Evolutionary conservation across 768 basidiomycete species (phyloP), one percentile per base, ranked within the genome.

Genomic region (Lentinula raphanica): DNA sequence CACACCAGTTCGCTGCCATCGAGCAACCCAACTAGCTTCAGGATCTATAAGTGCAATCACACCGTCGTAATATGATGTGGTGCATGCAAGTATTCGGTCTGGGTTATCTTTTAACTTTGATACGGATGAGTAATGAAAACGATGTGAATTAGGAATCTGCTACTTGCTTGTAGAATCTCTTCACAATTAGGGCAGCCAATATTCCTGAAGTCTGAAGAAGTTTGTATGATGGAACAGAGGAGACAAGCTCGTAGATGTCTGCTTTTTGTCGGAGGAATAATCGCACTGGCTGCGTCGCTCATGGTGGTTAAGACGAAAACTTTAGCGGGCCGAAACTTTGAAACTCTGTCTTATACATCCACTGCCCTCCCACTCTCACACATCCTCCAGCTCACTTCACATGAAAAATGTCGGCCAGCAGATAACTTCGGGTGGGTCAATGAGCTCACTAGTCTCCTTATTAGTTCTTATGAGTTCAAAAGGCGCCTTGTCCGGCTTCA

Each of bases 131-230:
- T 48, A 25, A 38, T 35, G 32, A 27, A 35, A 17, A n/a, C 11
- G 2, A 15, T 36, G 31, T 21, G 32, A n/a, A 5, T 27, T 23
- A 3, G 13, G 44, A 29, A 23, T 28, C 5, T 49, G n/a, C n/a
- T 31, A 31, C 56, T 59, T n/a, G 95, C 96, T 79, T 94, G 89
- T 70, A 98, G 82, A 63, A 95, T 79, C 68, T 96, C 92, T 65
- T 98, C 96, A 68, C 97, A 99, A 70, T 99, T 99, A 44, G 96
- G 96, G 69, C 97, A 99, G 5, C 97, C 97, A 21, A 77, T 74
- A 64, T 83, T 86, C 42, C 87, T 77, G 69, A 98, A 99, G 63
- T 98, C 96, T 39, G 77, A 75, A 0, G 92, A 85, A 0, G 86
- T 77, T 66, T 93, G 93, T 19, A 98, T 84, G 60, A 97, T 83